Evolutionary conservation across 768 basidiomycete genomes (phyloP).

Genomic region (Porphyrellus cyaneotinctus): DNA sequence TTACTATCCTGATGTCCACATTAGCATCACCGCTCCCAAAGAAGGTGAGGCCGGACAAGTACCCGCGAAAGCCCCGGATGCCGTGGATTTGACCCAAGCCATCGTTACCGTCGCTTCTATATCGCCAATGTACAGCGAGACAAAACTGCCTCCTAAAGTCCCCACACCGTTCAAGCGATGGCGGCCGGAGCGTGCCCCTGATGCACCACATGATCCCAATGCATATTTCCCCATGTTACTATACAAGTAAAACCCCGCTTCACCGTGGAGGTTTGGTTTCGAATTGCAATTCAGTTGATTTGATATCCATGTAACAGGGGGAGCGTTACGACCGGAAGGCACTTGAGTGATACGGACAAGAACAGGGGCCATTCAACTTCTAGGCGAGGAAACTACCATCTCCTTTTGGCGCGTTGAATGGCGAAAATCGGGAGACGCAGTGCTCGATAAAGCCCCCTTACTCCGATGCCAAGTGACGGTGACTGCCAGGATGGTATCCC

Average conservation of each 20-base stretch:
- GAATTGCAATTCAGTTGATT: constrained; percentile 24
- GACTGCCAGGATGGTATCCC: too few species aligned
- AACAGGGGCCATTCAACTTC: neutral
- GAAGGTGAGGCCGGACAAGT: constrained; percentile 41
- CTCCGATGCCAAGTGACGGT: too few species aligned
- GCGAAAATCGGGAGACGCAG: too few species aligned
- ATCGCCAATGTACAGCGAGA: constrained; percentile 55
- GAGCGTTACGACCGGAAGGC: neutral
- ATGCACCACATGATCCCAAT: constrained; percentile 79
- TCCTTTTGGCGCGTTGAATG: neutral
- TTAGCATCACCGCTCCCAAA: constrained; percentile 52
- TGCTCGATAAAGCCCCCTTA: too few species aligned
- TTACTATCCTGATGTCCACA: constrained; percentile 10
- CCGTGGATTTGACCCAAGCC: constrained; percentile 66
- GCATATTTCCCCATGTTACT: constrained; percentile 83
- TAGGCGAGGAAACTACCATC: neutral
- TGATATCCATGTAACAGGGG: constrained; percentile 26
- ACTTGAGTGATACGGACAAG: neutral
- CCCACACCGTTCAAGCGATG: constrained; percentile 68
- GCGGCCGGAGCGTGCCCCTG: constrained; percentile 64
- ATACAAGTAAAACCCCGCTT: constrained; percentile 40
- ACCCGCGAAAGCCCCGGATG: constrained; percentile 40
- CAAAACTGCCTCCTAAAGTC: constrained; percentile 70
- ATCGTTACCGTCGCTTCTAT: constrained; percentile 60
- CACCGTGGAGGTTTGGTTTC: neutral